Evolutionary conservation across 352 stramenopile genomes (phyloP).

Genomic region (Achlya hypogyna): DNA sequence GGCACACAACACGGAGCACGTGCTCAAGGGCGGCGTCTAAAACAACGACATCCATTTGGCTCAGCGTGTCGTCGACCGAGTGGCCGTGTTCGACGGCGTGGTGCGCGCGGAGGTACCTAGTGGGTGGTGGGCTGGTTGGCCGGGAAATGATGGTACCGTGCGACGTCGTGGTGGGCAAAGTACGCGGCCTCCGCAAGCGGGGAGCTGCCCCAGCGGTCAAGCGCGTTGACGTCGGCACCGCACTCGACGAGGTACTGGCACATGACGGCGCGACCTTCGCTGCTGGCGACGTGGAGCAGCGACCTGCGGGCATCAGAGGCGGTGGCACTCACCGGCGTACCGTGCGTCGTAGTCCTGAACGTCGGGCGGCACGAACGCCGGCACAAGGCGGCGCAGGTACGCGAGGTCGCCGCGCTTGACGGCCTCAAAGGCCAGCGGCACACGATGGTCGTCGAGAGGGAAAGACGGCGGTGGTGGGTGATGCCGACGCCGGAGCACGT

Average conservation of each 20-base stretch:
- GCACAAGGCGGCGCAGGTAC: constrained; percentile 43
- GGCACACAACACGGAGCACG: constrained; percentile 46
- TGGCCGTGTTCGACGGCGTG: constrained; percentile 60
- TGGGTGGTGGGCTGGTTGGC: not conserved
- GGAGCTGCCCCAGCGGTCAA: constrained; percentile 72
- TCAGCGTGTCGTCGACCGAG: constrained; percentile 36
- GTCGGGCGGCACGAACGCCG: constrained; percentile 43
- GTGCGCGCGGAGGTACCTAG: constrained; percentile 38
- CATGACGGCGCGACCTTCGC: constrained; percentile 47
- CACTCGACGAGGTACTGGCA: constrained; percentile 57
- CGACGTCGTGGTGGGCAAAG: constrained; percentile 71
- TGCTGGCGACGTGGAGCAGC: constrained; percentile 61
- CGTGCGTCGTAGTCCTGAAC: constrained; percentile 62
- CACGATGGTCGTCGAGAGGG: constrained; percentile 28
- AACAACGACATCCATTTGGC: constrained; percentile 52
- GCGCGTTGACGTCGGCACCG: constrained; percentile 62
- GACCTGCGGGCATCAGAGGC: constrained; percentile 24
- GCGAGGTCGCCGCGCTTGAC: constrained; percentile 44
- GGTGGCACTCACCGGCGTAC: not conserved
- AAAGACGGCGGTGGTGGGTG: constrained; percentile 27
- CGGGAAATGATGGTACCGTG: constrained; percentile 24
- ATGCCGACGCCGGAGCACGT: constrained; percentile 54
- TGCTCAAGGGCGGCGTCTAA: constrained; percentile 57
- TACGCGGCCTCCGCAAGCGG: constrained; percentile 61
- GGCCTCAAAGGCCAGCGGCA: constrained; percentile 45